Base-by-base conservation (phyloP, 495 filamentous ascomycete species). In the Penicillium diatomitis region DNA sequence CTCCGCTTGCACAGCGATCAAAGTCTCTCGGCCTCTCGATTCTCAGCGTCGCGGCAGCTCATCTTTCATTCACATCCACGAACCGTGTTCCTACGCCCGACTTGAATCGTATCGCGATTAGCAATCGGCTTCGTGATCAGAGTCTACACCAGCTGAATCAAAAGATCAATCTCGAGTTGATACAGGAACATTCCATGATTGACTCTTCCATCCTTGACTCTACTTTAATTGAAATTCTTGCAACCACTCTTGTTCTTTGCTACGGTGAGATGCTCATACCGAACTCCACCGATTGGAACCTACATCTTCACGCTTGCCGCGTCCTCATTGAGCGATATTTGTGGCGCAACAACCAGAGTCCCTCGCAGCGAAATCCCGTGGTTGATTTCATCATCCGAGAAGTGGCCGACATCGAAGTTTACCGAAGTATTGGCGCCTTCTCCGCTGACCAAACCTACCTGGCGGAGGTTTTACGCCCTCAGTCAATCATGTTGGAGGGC, bases 211-310 rank as follows among this genome's bases (percentile, higher is more conserved):
- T 28, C 2, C 35, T 32, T 30, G 12, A 34, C 7, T 43, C 38
- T 8, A 33, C 39, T 8, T 11, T 50, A 7, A 38, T 50, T 20
- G 40, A 37, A 12, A 50, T 50, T 20, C 32, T 44, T n/a, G 48
- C 48, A 38, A 44, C 48, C 6, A 43, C 40, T 9, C 39, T 50
- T n/a, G 48, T 50, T 2, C 39, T 50, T 8, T 50, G 48, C 33
- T 50, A 50, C 29, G 48, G 48, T 3, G 48, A 50, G 10, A 50
- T 50, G 48, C 39, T 50, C 20, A 43, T 50, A 32, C 48, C 48
- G 0, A 34, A 44, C 10, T 50, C 48, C 12, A 50, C 48, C 12
- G 48, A 50, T 41, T 50, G 48, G 48, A 43, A 43, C 11, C 38
- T 50, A 9, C 48, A 50, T 9, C 48, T 50, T 1, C 39, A 43